Base-by-base conservation (phyloP, 371 early-diverging fungal species). In the Actinomucor elegans region DNA sequence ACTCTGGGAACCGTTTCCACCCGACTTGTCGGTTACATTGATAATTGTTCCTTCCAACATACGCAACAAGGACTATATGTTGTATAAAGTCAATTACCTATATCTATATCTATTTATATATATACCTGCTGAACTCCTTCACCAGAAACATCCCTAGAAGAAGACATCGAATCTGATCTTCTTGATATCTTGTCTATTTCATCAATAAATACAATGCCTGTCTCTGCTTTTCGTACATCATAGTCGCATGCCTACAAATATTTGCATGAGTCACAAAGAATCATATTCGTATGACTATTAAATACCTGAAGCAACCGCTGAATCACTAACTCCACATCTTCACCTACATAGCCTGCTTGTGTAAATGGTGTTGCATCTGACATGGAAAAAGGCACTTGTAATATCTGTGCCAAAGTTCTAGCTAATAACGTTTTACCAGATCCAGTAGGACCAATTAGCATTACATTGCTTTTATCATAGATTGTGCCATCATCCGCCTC, bases 271-370 rank as follows among this genome's bases (percentile, higher is more conserved):
- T n/a, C n/a, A n/a, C n/a, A n/a, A n/a, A n/a, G n/a, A n/a, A n/a
- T n/a, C n/a, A n/a, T n/a, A n/a, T n/a, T n/a, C n/a, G n/a, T n/a
- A 33, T 18, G 23, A 31, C 15, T 5, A 10, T 43, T 6, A 51
- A 9, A 9, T 64, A 80, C 87, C 71, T 93, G 92, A 28, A 94
- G 66, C 20, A 94, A 64, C 18, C 94, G 75, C 55, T 88, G 87
- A 40, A 94, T 90, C n/a, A 91, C 91, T 14, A 84, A 63, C 59
- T 94, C 95, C 9, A 94, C 94, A 73, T 94, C 95, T 52, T 94
- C 95, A 37, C 95, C 95, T 12, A 94, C 94, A 64, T 94, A 94
- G 7, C 95, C 95, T 3, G 94, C 90, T 56, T 93, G 93, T 3
- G 95, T 94, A 55, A 94, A 85, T 4, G 93, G 87, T 0, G 94